Conservation (phyloP, 192 early-diverging fungal species). For the Backusella westeae region DNA sequence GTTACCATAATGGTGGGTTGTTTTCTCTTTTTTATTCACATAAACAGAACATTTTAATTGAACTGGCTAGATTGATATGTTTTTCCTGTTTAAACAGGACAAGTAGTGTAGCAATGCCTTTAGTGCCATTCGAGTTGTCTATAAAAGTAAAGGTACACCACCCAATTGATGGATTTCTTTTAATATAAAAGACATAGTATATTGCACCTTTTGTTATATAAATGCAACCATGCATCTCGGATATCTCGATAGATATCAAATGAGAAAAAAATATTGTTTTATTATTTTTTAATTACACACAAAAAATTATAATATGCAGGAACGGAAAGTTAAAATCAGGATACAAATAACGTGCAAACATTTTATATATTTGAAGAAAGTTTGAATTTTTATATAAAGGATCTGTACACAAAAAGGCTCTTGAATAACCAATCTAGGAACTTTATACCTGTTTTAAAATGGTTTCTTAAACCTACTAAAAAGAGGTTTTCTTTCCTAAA, state of each 20-base stretch:
- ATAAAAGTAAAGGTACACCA: background rate
- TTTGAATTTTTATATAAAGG: background rate
- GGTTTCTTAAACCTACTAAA: background rate
- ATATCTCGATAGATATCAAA: background rate
- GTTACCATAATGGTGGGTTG: background rate
- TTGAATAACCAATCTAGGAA: background rate
- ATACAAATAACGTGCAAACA: background rate
- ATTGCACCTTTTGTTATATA: background rate
- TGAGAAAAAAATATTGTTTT: background rate
- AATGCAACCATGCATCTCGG: background rate
- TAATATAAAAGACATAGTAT: background rate
- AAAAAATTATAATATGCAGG: background rate
- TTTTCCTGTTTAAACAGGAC: background rate
- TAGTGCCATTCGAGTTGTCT: too few species aligned
- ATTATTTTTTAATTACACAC: background rate
- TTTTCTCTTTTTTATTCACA: background rate
- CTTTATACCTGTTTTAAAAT: slow-evolving; percentile 10
- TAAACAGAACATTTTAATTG: background rate
- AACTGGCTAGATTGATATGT: background rate
- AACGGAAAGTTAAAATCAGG: background rate
- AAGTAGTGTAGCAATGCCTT: too few species aligned
- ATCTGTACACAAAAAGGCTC: background rate
- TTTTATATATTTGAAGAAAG: background rate
- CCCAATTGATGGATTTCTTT: background rate
- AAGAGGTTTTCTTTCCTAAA: background rate